Conservation (phyloP, 768 basidiomycete genomes). For the Gyrodon lividus region DNA sequence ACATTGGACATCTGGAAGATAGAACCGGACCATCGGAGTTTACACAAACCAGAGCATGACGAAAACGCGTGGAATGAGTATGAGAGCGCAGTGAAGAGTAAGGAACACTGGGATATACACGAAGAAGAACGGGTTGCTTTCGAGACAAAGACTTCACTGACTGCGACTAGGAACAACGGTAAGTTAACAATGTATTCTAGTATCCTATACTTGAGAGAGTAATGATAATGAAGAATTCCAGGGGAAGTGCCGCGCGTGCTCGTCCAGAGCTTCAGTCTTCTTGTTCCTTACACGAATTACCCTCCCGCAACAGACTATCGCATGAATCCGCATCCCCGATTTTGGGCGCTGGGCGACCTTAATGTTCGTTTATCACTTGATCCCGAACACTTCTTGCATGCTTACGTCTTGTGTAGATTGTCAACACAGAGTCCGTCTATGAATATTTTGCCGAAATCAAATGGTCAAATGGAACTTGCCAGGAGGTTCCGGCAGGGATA, state of each 20-base stretch:
- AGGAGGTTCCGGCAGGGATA: not conserved
- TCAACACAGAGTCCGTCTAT: constrained; percentile 10
- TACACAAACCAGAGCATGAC: not conserved
- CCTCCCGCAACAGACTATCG: constrained; percentile 12
- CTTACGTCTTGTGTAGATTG: not conserved
- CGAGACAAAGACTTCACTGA: not conserved
- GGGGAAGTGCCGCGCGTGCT: not conserved
- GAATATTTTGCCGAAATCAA: constrained; percentile 17
- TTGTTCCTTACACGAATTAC: constrained; percentile 22
- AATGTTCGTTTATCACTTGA: not conserved
- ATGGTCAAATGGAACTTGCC: constrained; percentile 14
- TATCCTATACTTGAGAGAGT: too few relatives aligned
- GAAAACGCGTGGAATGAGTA: too few relatives aligned
- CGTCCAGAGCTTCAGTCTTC: constrained; percentile 13
- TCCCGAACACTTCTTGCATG: not conserved
- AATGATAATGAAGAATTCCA: too few relatives aligned
- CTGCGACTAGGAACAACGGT: too few relatives aligned
- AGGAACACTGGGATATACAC: not conserved
- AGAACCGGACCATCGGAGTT: not conserved
- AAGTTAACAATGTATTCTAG: too few relatives aligned
- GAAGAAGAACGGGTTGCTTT: not conserved
- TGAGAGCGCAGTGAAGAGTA: not conserved
- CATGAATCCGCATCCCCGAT: too few relatives aligned
- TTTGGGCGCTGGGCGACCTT: too few relatives aligned
- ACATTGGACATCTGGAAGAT: constrained; percentile 5